A percentile compares a stretch with the other conserved stretches of the same genome.
These are phyloP conservation scores for Solanum pennellii DNA, from an alignment of 257 asterid genomes.

Conservation along the genomic window DNA sequence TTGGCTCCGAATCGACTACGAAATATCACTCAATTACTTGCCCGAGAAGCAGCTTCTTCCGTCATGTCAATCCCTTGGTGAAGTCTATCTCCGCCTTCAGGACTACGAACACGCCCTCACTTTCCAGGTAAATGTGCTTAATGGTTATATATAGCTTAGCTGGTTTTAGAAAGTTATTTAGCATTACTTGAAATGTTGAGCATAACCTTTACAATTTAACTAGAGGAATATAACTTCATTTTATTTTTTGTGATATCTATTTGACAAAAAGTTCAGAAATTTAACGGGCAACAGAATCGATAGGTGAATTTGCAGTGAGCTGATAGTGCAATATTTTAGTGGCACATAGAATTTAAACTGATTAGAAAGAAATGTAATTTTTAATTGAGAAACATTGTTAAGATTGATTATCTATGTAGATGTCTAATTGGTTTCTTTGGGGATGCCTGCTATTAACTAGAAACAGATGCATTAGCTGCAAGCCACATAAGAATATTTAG, in stretches of 20 bases:
- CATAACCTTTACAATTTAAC: neutral
- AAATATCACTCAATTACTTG: constrained; percentile 42
- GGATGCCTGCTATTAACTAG: neutral
- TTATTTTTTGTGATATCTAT: neutral
- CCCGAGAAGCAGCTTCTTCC: constrained; percentile 66
- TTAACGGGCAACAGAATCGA: neutral
- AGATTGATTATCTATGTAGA: neutral
- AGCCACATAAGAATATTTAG: neutral
- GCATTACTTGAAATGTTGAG: neutral
- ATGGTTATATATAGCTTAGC: neutral
- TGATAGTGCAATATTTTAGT: neutral
- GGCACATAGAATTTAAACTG: neutral
- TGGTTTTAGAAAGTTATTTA: neutral
- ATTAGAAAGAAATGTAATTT: neutral
- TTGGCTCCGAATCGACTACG: constrained; percentile 86
- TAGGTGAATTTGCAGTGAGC: neutral
- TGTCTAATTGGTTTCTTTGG: neutral
- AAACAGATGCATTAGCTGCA: neutral
- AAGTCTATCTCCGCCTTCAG: constrained; percentile 65
- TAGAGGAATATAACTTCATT: neutral
- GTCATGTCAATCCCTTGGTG: constrained; percentile 94
- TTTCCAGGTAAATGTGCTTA: constrained; percentile 41
- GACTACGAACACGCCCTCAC: constrained; percentile 43
- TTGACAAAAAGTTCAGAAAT: neutral
- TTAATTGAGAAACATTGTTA: neutral